Evolutionary conservation across 2,329 filamentous ascomycete genomes (phyloP).

Genomic region (Chaetomium globosum): DNA sequence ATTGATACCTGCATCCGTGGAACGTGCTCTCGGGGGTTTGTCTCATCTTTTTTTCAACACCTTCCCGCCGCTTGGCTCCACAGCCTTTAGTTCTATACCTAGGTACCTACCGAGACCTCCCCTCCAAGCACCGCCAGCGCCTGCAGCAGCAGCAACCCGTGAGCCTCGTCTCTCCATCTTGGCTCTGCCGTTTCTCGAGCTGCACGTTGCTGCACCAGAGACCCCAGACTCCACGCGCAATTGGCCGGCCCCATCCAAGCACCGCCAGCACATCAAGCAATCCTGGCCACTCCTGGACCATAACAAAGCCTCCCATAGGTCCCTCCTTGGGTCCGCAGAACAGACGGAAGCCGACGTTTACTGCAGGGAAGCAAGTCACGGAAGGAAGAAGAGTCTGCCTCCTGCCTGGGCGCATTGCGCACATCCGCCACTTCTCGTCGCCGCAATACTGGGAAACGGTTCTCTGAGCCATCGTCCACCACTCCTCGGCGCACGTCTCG

Average conservation of each 20-base stretch:
- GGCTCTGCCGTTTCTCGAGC: slow-evolving; percentile 31
- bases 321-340: slow-evolving; percentile 12
- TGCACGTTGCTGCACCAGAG: slow-evolving; percentile 38
- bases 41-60: slow-evolving; percentile 4
- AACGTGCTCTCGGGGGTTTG: slow-evolving; percentile 3
- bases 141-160: slow-evolving; percentile 7
- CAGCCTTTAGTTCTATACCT: not conserved
- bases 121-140: not conserved
- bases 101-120: not conserved
- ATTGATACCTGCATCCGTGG: not conserved
- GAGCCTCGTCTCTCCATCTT: slow-evolving; percentile 24
- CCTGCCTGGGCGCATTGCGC: slow-evolving; percentile 11
- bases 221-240: slow-evolving; percentile 37
- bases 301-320: slow-evolving; percentile 42
- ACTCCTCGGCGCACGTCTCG: slow-evolving; percentile 17
- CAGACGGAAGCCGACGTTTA: not conserved
- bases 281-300: slow-evolving; percentile 42
- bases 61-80: slow-evolving; percentile 12
- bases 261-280: slow-evolving; percentile 42
- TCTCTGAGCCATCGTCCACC: not conserved
- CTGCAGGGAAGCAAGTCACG: slow-evolving; percentile 13
- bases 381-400: slow-evolving; percentile 23
- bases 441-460: not conserved
- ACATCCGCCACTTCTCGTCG: slow-evolving; percentile 18
- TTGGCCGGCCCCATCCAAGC: slow-evolving; percentile 38